Percentiles rank a stretch among this genome's conserved stretches.
Evolutionary conservation across 257 asterid genomes (phyloP).

Genomic region (Capsicum baccatum): DNA sequence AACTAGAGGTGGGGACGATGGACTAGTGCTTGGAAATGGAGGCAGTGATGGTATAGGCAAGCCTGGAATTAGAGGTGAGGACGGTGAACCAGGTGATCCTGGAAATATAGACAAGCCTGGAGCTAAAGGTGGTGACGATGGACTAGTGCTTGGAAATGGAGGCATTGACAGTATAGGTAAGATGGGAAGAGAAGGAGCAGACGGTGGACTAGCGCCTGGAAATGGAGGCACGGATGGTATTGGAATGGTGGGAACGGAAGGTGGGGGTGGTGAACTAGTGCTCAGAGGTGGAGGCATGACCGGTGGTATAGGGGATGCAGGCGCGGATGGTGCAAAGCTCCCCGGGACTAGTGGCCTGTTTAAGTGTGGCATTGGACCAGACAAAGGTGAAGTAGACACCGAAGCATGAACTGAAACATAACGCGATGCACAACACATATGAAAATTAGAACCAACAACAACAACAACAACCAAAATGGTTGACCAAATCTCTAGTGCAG

Average conservation of each 20-base stretch:
- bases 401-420: not conserved
- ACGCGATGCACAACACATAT: slow-evolving; percentile 1
- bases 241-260: not conserved
- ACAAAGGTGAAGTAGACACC: not conserved
- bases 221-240: not conserved
- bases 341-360: not conserved
- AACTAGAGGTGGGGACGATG: not conserved
- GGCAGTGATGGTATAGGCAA: not conserved
- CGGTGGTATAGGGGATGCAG: slow-evolving; percentile 2
- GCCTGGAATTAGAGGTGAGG: not conserved
- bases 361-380: not conserved
- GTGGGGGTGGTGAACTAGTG: slow-evolving; percentile 44
- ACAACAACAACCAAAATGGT: slow-evolving; percentile 36
- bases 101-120: not conserved
- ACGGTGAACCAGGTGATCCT: not conserved
- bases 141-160: not conserved
- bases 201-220: not conserved
- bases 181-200: not conserved
- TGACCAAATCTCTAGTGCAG: slow-evolving; percentile 24
- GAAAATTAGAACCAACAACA: slow-evolving; percentile 24
- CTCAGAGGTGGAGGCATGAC: slow-evolving; percentile 46
- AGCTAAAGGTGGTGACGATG: not conserved
- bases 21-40: not conserved
- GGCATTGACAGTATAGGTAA: not conserved
- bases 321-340: not conserved